phyloP scores from a whole-genome alignment of 352 stramenopile species.

The Phytophthora sansomeana region DNA sequence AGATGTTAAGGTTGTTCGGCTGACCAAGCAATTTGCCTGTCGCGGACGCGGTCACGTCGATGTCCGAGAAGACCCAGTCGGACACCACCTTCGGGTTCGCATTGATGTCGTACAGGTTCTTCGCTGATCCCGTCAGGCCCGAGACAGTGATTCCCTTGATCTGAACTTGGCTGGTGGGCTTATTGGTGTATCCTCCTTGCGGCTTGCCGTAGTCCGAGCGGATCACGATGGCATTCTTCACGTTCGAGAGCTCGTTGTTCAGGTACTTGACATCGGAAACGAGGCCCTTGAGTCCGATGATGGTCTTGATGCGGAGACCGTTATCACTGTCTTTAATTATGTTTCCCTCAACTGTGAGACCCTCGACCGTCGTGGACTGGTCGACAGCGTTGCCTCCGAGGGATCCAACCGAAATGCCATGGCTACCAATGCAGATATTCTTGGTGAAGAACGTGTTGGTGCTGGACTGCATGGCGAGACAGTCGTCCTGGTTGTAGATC shows the following conservation, averaged over 20 bases:
- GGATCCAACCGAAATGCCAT: slow-evolving; percentile 47
- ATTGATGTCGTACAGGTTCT: slow-evolving; percentile 45
- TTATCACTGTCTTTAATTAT: slow-evolving; percentile 32
- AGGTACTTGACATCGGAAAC: slow-evolving; percentile 20
- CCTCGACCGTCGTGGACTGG: slow-evolving; percentile 32
- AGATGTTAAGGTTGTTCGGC: slow-evolving; percentile 21
- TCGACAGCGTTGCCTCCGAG: slow-evolving; percentile 35
- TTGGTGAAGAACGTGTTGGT: no score
- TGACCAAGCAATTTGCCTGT: slow-evolving; percentile 21
- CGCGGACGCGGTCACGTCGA: slow-evolving; percentile 16
- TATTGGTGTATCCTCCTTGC: slow-evolving; percentile 37
- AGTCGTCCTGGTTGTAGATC: slow-evolving; percentile 46
- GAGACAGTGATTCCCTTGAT: slow-evolving; percentile 38
- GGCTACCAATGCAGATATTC: slow-evolving; percentile 28
- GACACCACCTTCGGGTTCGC: slow-evolving; percentile 34
- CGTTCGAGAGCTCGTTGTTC: slow-evolving; percentile 27
- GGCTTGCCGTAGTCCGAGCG: slow-evolving; percentile 46
- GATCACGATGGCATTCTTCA: slow-evolving; percentile 24
- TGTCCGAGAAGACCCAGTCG: slow-evolving; percentile 29
- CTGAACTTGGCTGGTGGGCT: slow-evolving; percentile 28
- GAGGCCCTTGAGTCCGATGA: slow-evolving; percentile 25
- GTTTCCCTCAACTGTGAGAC: slow-evolving; percentile 34
- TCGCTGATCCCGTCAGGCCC: slow-evolving; percentile 35
- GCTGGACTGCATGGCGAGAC: no score
- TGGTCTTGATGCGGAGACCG: slow-evolving; percentile 37